phyloP scores from a whole-genome alignment of 2,329 filamentous ascomycete genomes.

The Fusarium sambucinum region DNA sequence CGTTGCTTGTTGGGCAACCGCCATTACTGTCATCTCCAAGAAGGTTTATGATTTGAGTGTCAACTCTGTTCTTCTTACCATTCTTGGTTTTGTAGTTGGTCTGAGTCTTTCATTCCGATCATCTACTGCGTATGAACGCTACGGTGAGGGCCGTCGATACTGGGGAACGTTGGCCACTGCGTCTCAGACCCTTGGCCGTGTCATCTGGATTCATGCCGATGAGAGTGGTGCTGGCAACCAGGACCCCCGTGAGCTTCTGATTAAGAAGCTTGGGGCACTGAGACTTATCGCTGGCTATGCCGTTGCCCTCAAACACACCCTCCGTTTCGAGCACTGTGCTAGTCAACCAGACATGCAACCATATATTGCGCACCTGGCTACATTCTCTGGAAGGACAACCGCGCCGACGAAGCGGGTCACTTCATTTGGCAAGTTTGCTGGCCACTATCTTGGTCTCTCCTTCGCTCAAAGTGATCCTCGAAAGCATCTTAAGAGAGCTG shows the following conservation, averaged over 20 bases:
- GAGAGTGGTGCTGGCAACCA: slow-evolving; percentile 61
- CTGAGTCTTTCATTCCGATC: slow-evolving; percentile 80
- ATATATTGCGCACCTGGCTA: slow-evolving; percentile 78
- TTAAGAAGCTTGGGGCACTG: slow-evolving; percentile 78
- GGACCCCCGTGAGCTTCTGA: slow-evolving; percentile 72
- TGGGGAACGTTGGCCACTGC: slow-evolving; percentile 72
- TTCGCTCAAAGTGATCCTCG: slow-evolving; percentile 83
- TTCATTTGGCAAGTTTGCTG: slow-evolving; percentile 70
- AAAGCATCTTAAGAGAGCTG: slow-evolving; percentile 78
- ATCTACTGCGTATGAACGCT: slow-evolving; percentile 81
- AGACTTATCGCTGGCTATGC: slow-evolving; percentile 84
- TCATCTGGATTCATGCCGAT: slow-evolving; percentile 85
- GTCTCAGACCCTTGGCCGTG: slow-evolving; percentile 75
- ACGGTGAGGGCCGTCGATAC: slow-evolving; percentile 72
- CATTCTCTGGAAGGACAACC: slow-evolving; percentile 68
- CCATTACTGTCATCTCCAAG: slow-evolving; percentile 69
- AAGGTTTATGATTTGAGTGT: slow-evolving; percentile 57
- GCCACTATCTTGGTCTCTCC: slow-evolving; percentile 80
- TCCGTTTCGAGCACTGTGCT: slow-evolving; percentile 85
- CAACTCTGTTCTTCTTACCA: slow-evolving; percentile 70
- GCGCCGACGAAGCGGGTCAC: slow-evolving; percentile 56
- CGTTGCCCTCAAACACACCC: slow-evolving; percentile 80
- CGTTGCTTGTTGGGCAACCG: slow-evolving; percentile 73
- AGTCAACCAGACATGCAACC: slow-evolving; percentile 79
- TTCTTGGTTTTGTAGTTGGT: slow-evolving; percentile 85